phyloP scores from a whole-genome alignment of 2,329 filamentous ascomycete species.

The Annulohypoxylon truncatum region DNA sequence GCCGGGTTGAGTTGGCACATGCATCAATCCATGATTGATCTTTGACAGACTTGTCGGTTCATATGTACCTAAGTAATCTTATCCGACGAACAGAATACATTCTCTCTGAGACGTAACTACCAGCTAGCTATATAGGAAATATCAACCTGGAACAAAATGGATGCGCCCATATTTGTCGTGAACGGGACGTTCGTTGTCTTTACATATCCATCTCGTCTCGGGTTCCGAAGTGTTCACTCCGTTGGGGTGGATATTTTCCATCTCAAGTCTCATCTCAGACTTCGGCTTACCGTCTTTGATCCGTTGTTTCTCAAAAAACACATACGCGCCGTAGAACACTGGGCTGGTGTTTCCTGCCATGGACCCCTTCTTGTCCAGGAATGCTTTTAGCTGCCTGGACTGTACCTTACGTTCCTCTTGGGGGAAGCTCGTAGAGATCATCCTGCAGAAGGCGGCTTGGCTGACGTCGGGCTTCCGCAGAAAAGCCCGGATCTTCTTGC shows the following conservation, averaged over 20 bases:
- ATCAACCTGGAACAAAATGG: slow-evolving; percentile 6
- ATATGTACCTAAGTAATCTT: neutral
- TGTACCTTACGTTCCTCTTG: slow-evolving; percentile 53
- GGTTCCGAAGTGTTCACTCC: slow-evolving; percentile 44
- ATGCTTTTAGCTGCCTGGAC: slow-evolving; percentile 59
- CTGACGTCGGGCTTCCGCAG: slow-evolving; percentile 60
- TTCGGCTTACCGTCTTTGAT: slow-evolving; percentile 64
- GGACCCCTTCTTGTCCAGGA: slow-evolving; percentile 62
- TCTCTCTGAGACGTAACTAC: neutral
- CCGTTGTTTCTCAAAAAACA: slow-evolving; percentile 70
- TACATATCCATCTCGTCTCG: slow-evolving; percentile 12
- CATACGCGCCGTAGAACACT: slow-evolving; percentile 66
- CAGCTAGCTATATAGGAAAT: neutral
- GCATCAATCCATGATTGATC: too few species aligned
- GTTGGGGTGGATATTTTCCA: slow-evolving; percentile 56
- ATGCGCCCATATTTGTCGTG: slow-evolving; percentile 35
- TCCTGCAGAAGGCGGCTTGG: slow-evolving; percentile 63
- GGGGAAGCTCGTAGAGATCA: slow-evolving; percentile 57
- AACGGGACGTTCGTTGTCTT: slow-evolving; percentile 16
- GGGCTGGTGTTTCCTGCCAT: slow-evolving; percentile 60
- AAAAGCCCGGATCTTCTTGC: slow-evolving; percentile 66
- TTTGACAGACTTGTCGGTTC: too few species aligned
- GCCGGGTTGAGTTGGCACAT: too few species aligned
- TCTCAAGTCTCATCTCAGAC: slow-evolving; percentile 61
- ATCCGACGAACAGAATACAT: neutral